These are phyloP conservation scores for Pleurotus djamor DNA, from an alignment of 768 basidiomycete genomes.

Conservation along the genomic window DNA sequence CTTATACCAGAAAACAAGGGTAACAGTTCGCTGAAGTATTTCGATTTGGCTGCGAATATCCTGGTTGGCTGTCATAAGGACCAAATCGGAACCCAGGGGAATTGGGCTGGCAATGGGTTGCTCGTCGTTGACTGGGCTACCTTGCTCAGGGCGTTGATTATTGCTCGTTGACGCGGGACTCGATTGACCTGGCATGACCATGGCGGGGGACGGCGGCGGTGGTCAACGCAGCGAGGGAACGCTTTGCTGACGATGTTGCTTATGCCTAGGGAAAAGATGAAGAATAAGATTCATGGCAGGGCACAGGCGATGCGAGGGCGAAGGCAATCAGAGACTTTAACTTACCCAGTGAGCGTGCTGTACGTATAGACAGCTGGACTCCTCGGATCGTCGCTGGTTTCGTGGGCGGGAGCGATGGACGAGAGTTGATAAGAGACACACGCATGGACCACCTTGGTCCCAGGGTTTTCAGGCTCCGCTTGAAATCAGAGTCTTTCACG, in stretches of 20 bases:
- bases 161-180: background rate
- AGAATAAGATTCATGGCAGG: background rate
- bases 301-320: background rate
- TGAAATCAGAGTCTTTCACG: background rate
- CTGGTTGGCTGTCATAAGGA: conserved; percentile 4
- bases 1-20: conserved; percentile 13
- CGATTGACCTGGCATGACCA: background rate
- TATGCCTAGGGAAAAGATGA: background rate
- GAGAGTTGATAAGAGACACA: conserved; percentile 7
- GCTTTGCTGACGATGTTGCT: background rate
- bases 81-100: conserved; percentile 2
- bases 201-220: background rate
- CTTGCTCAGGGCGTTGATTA: background rate
- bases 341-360: conserved; percentile 1
- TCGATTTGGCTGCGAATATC: conserved; percentile 11
- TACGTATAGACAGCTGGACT: conserved; percentile 10
- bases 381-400: conserved; percentile 9
- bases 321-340: background rate
- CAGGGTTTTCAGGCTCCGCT: background rate
- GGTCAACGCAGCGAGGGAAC: background rate
- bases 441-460: conserved; percentile 6
- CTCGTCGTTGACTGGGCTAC: background rate
- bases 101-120: background rate
- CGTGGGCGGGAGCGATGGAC: conserved; percentile 9
- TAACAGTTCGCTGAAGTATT: conserved; percentile 14